Evolutionary conservation across 805 yeast species (phyloP).

Genomic region (Saturnispora kantuleensis): DNA sequence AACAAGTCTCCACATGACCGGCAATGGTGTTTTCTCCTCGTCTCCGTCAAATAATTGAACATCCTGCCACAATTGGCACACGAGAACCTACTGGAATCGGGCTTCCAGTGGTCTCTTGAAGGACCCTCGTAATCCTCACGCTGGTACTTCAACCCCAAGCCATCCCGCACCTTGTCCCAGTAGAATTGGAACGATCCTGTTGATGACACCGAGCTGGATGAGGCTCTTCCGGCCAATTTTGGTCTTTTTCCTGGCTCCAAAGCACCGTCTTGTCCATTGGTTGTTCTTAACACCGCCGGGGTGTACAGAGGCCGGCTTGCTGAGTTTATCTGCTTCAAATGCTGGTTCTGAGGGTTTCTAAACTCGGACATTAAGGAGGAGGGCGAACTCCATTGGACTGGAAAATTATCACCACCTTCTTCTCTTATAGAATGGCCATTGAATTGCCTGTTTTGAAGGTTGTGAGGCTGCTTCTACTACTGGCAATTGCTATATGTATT

Average conservation of each 20-base stretch:
- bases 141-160: not conserved
- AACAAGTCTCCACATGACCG: slow-evolving; percentile 33
- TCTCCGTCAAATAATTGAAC: slow-evolving; percentile 69
- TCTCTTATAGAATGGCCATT: slow-evolving; percentile 41
- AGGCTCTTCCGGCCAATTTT: not conserved
- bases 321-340: slow-evolving; percentile 63
- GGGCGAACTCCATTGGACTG: not conserved
- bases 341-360: slow-evolving; percentile 24
- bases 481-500: slow-evolving; percentile 5
- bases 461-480: slow-evolving; percentile 1
- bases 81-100: slow-evolving; percentile 52
- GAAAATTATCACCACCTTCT: slow-evolving; percentile 20
- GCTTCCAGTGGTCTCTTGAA: slow-evolving; percentile 60
- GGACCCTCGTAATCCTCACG: slow-evolving; percentile 28
- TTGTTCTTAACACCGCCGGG: slow-evolving; percentile 73
- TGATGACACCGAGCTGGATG: slow-evolving; percentile 2
- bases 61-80: slow-evolving; percentile 61
- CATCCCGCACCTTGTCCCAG: slow-evolving; percentile 3
- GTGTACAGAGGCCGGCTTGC: slow-evolving; percentile 81
- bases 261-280: slow-evolving; percentile 8
- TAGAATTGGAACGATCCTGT: slow-evolving; percentile 1
- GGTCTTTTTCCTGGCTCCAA: slow-evolving; percentile 12
- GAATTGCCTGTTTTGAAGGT: slow-evolving; percentile 35
- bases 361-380: slow-evolving; percentile 11
- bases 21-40: slow-evolving; percentile 36